Evolutionary conservation across 78 protist genomes (phyloP).

Genomic region (Guillardia theta): DNA sequence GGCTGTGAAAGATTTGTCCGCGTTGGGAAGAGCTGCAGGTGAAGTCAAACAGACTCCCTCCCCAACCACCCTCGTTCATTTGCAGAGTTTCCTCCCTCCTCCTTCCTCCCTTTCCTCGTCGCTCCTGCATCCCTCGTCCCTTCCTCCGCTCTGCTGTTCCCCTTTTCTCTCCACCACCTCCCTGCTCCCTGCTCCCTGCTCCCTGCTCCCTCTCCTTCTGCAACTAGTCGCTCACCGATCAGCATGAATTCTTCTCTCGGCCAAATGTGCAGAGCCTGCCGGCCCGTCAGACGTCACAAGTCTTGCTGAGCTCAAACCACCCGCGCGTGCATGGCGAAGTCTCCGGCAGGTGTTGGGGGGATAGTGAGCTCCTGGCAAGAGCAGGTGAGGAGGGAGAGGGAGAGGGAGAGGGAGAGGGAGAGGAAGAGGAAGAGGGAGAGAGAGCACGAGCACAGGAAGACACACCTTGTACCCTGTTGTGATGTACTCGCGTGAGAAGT

Average conservation of each 20-base stretch:
- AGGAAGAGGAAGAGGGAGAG: background rate
- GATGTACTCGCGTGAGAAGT: background rate
- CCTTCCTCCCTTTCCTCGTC: background rate
- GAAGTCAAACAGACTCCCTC: background rate
- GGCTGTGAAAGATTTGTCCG: background rate
- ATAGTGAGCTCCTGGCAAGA: background rate
- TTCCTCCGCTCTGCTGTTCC: background rate
- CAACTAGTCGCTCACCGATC: background rate
- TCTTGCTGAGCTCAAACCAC: too few species aligned
- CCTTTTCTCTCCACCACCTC: background rate
- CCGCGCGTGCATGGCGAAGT: background rate
- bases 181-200: background rate
- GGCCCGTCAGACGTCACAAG: too few species aligned
- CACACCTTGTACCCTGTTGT: background rate
- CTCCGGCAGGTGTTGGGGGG: background rate
- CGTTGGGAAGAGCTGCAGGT: background rate
- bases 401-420: background rate
- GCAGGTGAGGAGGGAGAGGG: background rate
- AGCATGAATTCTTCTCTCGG: background rate
- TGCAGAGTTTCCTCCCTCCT: background rate
- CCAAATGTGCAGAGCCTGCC: conserved; percentile 27
- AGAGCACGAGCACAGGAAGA: too few species aligned
- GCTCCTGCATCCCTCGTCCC: background rate
- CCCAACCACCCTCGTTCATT: background rate
- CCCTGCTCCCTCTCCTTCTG: background rate